A percentile compares a stretch with the other conserved stretches of the same genome.
Evolutionary conservation across 192 early-diverging fungal species (phyloP).

Genomic region (Dissophora ornata): DNA sequence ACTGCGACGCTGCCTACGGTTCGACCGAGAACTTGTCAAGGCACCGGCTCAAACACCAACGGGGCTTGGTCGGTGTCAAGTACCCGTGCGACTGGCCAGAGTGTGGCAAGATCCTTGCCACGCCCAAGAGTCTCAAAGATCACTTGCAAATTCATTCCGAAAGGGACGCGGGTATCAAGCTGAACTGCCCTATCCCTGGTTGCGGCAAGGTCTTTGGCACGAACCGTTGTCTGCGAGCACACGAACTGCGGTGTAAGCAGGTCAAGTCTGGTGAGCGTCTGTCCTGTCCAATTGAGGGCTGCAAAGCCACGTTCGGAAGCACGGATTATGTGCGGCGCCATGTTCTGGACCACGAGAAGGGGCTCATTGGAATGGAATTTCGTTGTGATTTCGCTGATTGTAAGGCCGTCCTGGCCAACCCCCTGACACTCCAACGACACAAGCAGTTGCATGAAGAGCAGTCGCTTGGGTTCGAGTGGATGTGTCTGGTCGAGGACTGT

Average conservation of each 20-base stretch:
- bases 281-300: slow-evolving; percentile 36
- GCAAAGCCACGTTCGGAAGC: slow-evolving; percentile 43
- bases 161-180: slow-evolving; percentile 41
- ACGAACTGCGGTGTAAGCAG: slow-evolving; percentile 49
- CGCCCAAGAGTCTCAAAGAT: slow-evolving; percentile 47
- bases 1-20: slow-evolving; percentile 39
- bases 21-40: slow-evolving; percentile 49
- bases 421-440: slow-evolving; percentile 50
- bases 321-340: slow-evolving; percentile 52
- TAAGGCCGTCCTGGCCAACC: slow-evolving; percentile 46
- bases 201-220: slow-evolving; percentile 52
- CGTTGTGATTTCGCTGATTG: slow-evolving; percentile 44
- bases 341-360: slow-evolving; percentile 54
- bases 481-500: slow-evolving; percentile 33
- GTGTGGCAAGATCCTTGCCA: slow-evolving; percentile 46
- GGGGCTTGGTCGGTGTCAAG: slow-evolving; percentile 45
- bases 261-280: slow-evolving; percentile 46
- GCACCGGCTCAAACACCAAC: slow-evolving; percentile 40
- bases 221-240: slow-evolving; percentile 43
- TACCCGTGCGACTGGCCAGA: slow-evolving; percentile 47
- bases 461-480: slow-evolving; percentile 48
- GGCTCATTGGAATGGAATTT: slow-evolving; percentile 43
- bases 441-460: slow-evolving; percentile 52
- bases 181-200: slow-evolving; percentile 35
- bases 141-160: slow-evolving; percentile 49